These are phyloP conservation scores for Circinella umbellata DNA, from an alignment of 371 early-diverging fungal species.

Conservation along the genomic window DNA sequence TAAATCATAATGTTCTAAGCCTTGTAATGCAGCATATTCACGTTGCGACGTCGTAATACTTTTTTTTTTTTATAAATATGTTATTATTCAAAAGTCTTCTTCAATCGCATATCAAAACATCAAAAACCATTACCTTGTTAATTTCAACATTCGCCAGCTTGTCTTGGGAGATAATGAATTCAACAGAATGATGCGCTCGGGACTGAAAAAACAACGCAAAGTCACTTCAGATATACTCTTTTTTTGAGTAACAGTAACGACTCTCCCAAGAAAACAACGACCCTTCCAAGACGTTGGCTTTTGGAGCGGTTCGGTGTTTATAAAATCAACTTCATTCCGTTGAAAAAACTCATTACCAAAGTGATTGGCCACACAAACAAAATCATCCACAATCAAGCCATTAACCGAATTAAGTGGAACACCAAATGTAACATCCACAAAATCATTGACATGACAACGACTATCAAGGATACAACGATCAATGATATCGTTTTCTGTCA, in stretches of 20 bases:
- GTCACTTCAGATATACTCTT: constrained; percentile 54
- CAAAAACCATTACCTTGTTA: constrained; percentile 31
- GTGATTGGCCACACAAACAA: constrained; percentile 52
- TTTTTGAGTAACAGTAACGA: constrained; percentile 47
- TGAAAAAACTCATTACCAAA: constrained; percentile 50
- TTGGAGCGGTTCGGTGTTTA: background rate
- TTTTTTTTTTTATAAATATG: background rate
- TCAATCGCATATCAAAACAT: too few species aligned
- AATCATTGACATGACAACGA: constrained; percentile 73
- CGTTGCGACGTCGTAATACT: constrained; percentile 81
- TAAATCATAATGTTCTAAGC: constrained; percentile 69
- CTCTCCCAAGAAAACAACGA: constrained; percentile 64
- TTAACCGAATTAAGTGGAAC: constrained; percentile 37
- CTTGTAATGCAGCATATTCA: constrained; percentile 83
- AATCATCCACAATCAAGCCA: constrained; percentile 48
- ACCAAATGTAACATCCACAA: constrained; percentile 70
- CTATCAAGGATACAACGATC: constrained; percentile 52
- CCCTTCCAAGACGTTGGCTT: constrained; percentile 28
- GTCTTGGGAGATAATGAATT: constrained; percentile 54
- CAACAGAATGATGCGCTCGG: constrained; percentile 42
- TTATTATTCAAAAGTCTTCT: too few species aligned
- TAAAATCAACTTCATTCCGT: constrained; percentile 8
- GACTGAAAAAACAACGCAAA: constrained; percentile 53
- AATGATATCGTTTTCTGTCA: constrained; percentile 49
- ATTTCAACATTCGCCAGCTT: constrained; percentile 35